Conservation (phyloP, 2,329 filamentous ascomycete species). For the Sphaerostilbella broomeana region DNA sequence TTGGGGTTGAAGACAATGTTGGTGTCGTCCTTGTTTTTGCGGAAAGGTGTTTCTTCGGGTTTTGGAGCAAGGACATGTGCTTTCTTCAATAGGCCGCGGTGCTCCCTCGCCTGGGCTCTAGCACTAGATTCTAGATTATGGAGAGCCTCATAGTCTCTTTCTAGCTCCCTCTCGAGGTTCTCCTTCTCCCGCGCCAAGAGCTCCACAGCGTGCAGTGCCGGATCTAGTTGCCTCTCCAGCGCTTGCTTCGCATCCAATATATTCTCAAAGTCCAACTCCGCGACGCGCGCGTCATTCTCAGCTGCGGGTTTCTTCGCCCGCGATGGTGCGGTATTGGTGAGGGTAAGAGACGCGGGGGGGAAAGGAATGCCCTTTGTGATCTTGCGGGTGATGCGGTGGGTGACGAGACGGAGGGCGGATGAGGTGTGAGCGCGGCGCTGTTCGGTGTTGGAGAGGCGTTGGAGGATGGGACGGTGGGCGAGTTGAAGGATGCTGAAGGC, state of each 20-base stretch:
- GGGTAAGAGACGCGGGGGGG: constrained; percentile 61
- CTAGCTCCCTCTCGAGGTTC: constrained; percentile 49
- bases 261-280: constrained; percentile 60
- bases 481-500: constrained; percentile 51
- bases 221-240: constrained; percentile 54
- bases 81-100: constrained; percentile 43
- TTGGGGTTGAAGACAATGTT: constrained; percentile 9
- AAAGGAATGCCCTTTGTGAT: constrained; percentile 58
- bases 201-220: constrained; percentile 55
- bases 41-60: constrained; percentile 11
- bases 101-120: constrained; percentile 44
- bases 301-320: constrained; percentile 15
- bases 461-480: constrained; percentile 55
- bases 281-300: constrained; percentile 40
- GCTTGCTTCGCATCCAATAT: constrained; percentile 52
- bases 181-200: constrained; percentile 53
- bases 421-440: constrained; percentile 47
- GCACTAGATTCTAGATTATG: constrained; percentile 49
- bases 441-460: constrained; percentile 44
- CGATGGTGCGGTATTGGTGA: constrained; percentile 31
- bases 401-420: constrained; percentile 47
- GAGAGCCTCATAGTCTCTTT: constrained; percentile 48
- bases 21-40: constrained; percentile 6
- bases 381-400: constrained; percentile 50
- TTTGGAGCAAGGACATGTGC: constrained; percentile 45